phyloP scores from a whole-genome alignment of 1,284 basidiomycete genomes.

The Puccinia polysora region DNA sequence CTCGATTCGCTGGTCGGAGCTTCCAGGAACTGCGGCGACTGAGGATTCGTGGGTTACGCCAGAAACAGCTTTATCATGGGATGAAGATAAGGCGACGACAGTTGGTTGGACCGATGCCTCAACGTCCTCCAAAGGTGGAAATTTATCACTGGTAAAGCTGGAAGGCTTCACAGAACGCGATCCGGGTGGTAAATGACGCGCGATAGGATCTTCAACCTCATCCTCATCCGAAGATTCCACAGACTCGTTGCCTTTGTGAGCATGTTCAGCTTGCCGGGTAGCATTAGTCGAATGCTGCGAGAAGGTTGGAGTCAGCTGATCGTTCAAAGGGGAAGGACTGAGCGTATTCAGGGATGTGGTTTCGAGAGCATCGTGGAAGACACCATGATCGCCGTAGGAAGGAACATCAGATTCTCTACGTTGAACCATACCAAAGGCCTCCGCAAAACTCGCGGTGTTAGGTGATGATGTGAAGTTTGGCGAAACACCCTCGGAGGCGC shows the following conservation, averaged over 20 bases:
- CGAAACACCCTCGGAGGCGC: not conserved
- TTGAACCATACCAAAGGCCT: conserved; percentile 11
- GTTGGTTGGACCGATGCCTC: conserved; percentile 10
- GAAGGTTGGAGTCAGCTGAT: not conserved
- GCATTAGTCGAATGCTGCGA: not conserved
- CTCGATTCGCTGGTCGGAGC: not conserved
- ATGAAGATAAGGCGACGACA: not conserved
- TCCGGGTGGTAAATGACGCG: conserved; percentile 12
- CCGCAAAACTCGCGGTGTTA: conserved; percentile 8
- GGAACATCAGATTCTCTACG: not conserved
- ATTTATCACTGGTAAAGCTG: conserved; percentile 11
- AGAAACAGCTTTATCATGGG: not conserved
- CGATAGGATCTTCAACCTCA: conserved; percentile 24
- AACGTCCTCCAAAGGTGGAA: conserved; percentile 20
- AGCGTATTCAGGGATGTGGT: not conserved
- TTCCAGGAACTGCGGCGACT: not conserved
- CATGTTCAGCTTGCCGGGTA: not conserved
- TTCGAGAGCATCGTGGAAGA: conserved; percentile 15
- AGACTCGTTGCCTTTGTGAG: not conserved
- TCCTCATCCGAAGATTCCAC: conserved; percentile 33
- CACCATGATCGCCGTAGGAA: not conserved
- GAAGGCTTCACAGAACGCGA: conserved; percentile 4
- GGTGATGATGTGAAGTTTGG: not conserved
- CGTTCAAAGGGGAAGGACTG: not conserved
- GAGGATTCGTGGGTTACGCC: not conserved